Conservation (phyloP, 192 early-diverging fungal species). For the Coemansia sp. region DNA sequence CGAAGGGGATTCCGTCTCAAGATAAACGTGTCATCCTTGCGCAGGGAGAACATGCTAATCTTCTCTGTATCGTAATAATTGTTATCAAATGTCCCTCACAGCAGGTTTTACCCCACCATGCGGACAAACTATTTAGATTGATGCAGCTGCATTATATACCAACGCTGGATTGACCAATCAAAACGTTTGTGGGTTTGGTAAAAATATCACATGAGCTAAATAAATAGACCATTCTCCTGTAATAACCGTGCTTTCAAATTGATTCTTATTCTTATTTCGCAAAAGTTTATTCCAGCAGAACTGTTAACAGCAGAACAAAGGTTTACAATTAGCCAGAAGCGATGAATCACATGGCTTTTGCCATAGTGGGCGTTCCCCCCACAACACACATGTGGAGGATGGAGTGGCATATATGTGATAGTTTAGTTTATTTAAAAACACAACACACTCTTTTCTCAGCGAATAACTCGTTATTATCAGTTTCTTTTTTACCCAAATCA, state of each 20-base stretch:
- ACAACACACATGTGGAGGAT: no score
- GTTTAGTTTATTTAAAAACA: no score
- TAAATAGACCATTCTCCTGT: not conserved
- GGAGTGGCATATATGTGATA: no score
- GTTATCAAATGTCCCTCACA: constrained; percentile 48
- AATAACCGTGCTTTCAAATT: no score
- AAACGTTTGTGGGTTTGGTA: constrained; percentile 1
- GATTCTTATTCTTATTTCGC: no score
- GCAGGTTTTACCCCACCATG: constrained; percentile 30
- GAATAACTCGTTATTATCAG: not conserved
- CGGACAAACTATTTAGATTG: constrained; percentile 8
- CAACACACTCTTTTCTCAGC: no score
- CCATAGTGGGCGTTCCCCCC: not conserved
- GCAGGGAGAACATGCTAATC: constrained; percentile 51
- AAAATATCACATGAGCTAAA: constrained; percentile 6
- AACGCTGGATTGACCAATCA: not conserved
- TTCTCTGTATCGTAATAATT: constrained; percentile 52
- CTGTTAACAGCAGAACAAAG: no score
- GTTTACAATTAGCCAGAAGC: no score
- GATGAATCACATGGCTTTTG: no score
- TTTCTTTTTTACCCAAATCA: not conserved
- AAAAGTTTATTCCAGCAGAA: no score
- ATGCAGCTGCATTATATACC: constrained; percentile 9
- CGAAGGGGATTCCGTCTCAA: constrained; percentile 47
- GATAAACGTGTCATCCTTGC: constrained; percentile 52